Evolutionary conservation across 768 basidiomycete species (phyloP), one percentile per base, ranked within the genome.

Genomic region (Lenzites betulinus): DNA sequence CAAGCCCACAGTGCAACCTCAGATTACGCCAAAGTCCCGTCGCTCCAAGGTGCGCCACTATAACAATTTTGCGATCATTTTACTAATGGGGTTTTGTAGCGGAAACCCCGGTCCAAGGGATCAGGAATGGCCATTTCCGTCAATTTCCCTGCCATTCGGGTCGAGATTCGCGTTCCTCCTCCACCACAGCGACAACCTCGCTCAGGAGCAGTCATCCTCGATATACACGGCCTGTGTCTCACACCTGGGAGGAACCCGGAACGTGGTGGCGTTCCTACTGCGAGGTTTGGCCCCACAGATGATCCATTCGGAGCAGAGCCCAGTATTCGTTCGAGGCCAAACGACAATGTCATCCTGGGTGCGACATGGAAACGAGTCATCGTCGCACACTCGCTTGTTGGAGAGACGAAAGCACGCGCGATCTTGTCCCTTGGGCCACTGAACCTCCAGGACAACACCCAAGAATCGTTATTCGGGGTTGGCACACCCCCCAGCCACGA

Each of bases 141-240:
- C 41, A 71, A 70, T 20, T 77, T 87, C 33, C 73, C 83, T 15
- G 76, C 88, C 74, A 68, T 94, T 46, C 85, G 93, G 20, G 46
- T 89, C 22, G 83, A 93, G 69, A 68, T 89, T 50, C 83, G 90
- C 48, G 87, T 83, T 68, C 85, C 87, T 6, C 78, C 91, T 30
- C 86, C 86, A 5, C 69, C 76, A 20, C 70, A 70, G 1, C 72
- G 65, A 25, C 39, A 69, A 7, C 78, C 77, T 18, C 83, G 90
- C 25, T 92, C 92, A 44, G 92, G 93, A 5, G 82, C 83, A 25
- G 61, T 92, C 5, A 73, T 90, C 16, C 26, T 90, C 35, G 90
- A 92, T 66, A 52, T 90, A 1, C 83, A 87, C 67, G 76, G 78
- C 53, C 64, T 90, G 22, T 70, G 59, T 7, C 59, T 87, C 18